Evolutionary conservation across 73 alveolate genomes (phyloP), one percentile per base, ranked within the genome.

Genomic region (Tetrahymena borealis): DNA sequence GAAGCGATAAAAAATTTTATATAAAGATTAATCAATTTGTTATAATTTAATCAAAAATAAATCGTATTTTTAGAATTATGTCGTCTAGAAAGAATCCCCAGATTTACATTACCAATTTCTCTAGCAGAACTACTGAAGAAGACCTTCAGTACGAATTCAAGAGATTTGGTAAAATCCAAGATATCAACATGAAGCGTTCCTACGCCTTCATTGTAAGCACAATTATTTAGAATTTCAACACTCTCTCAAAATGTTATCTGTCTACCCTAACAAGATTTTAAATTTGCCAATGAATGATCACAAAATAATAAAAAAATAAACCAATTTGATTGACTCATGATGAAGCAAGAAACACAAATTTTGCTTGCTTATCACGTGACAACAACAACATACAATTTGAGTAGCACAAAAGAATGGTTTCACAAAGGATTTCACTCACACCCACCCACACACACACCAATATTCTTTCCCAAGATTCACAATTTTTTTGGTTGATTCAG

Each of bases 121-220:
- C 85, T 35, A 60, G 85, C 85, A 60, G 85, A 60, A 60, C 85
- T 28, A 60, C 85, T 60, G 85, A 60, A 60, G 85, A 60, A 18
- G 85, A 60, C 28, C 85, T 60, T 60, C n/a, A 60, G 37, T 60
- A 60, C 85, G 85, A 60, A 35, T 60, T 60, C 28, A 60, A 60
- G 85, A 60, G 35, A n/a, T 60, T 60, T 60, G 85, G 85, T 60
- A 60, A 60, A 60, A 60, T 60, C 85, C 85, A 60, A 60, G 85
- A 60, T 60, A 60, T 60, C 85, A 60, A 60, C 35, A 60, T 60
- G 85, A 60, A 60, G 85, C 85, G 85, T 60, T 60, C 85, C 28
- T 60, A 60, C 85, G 85, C 85, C 85, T 60, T 60, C 85, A 60
- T 60, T 60, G 85, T 60, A 60, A 60, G 85, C 85, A 60, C n/a